Conservation (phyloP, 2,329 filamentous ascomycete genomes). For the Fusarium oxysporum region DNA sequence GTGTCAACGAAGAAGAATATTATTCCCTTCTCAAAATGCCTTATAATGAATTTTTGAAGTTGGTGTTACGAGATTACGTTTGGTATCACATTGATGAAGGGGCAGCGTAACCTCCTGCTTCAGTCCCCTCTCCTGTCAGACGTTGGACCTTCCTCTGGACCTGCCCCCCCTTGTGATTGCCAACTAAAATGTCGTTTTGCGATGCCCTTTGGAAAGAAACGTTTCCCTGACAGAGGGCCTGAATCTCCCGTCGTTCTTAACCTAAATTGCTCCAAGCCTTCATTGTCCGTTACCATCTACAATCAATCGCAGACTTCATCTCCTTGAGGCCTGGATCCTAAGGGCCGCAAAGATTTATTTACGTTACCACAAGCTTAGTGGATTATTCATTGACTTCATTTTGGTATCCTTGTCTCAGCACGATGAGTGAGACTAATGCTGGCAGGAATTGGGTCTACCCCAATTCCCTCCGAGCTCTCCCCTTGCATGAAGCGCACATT, state of each 20-base stretch:
- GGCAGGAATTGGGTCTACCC: no score
- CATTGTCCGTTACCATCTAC: background rate
- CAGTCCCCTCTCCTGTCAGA: background rate
- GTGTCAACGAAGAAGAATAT: no score
- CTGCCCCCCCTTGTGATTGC: background rate
- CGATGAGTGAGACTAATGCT: background rate
- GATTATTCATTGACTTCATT: background rate
- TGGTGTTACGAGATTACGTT: no score
- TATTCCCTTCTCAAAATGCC: no score
- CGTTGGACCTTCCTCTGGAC: background rate
- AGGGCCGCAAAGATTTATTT: background rate
- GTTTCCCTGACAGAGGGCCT: rapidly evolving
- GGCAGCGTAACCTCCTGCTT: background rate
- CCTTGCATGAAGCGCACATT: background rate
- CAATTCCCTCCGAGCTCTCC: background rate
- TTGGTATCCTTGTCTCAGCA: background rate
- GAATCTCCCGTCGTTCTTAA: background rate
- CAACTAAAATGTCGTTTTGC: background rate
- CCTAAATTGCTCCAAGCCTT: background rate
- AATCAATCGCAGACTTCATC: background rate
- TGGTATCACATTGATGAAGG: background rate
- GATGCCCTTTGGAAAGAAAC: background rate
- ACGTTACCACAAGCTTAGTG: background rate
- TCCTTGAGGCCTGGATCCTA: background rate
- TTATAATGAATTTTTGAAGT: background rate